Conservation (phyloP, 129 eudicot genomes). For the Tagetes erecta region DNA sequence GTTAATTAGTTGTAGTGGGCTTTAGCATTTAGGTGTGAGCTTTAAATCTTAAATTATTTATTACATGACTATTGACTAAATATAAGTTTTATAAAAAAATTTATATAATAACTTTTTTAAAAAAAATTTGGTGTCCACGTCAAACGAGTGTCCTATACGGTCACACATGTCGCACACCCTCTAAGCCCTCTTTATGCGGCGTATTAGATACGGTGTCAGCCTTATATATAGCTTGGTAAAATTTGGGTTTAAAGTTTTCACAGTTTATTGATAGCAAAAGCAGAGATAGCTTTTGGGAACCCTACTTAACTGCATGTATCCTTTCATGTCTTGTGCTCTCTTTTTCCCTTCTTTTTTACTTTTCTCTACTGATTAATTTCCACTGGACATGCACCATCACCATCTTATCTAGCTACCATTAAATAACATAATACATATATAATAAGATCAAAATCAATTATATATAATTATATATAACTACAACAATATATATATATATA, state of each 20-base stretch:
- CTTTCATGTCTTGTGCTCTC: conserved; percentile 70
- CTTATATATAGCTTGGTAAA: no score
- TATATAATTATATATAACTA: conserved; percentile 40
- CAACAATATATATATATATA: conserved; percentile 18
- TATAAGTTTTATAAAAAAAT: no score
- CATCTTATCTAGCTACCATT: conserved; percentile 29
- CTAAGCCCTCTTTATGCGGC: no score
- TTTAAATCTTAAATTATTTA: no score
- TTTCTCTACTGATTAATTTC: conserved; percentile 37
- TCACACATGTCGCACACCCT: no score
- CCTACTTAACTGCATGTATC: conserved; percentile 51
- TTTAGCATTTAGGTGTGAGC: no score
- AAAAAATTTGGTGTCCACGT: no score
- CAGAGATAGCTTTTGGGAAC: conserved; percentile 33
- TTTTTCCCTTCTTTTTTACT: conserved; percentile 39
- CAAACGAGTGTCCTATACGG: no score
- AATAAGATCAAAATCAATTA: conserved; percentile 16
- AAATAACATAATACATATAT: conserved; percentile 9
- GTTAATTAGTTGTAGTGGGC: no score
- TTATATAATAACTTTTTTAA: no score
- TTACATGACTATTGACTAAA: no score
- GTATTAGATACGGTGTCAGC: no score
- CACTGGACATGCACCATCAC: conserved; percentile 56
- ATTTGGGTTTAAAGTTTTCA: conserved; percentile 20
- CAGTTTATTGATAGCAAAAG: background rate